Evolutionary conservation across 495 filamentous ascomycete genomes (phyloP), one percentile per base, ranked within the genome.

Genomic region (Hapsidospora chrysogenum): DNA sequence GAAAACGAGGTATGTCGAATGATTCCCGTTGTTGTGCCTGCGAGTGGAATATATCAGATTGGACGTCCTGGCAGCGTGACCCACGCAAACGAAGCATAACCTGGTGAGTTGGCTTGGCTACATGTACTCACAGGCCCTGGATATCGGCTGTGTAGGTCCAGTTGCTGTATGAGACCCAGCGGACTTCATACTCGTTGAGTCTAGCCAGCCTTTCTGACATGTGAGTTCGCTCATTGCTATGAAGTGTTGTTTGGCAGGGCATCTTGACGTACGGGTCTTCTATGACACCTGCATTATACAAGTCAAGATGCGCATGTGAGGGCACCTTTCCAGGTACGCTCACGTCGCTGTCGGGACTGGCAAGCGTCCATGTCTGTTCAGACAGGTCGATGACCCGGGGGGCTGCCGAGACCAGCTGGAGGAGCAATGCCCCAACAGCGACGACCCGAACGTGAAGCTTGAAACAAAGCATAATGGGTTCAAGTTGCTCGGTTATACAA

Each of bases 91-190:
- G n/a, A n/a, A n/a, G n/a, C n/a, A n/a, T n/a, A n/a, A n/a, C n/a
- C n/a, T n/a, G n/a, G n/a, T n/a, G n/a, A n/a, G n/a, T n/a, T n/a
- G n/a, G n/a, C n/a, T n/a, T n/a, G 8, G 19, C 15, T 11, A 21
- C 16, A 4, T 36, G 33, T 14, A 52, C 63, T 31, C 49, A 72
- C 61, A 78, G 41, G 13, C 51, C 58, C 3, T 48, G 19, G 5
- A 80, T 47, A 1, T 56, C 50, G 3, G 60, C 47, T 9, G 65
- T 70, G n/a, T 78, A 80, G 0, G 66, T 78, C 75, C 74, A 80
- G 43, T 76, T 71, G 11, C 56, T 60, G 30, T 61, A 49, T 3
- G 58, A 61, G 18, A 80, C 51, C 75, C 74, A 80, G 8, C 71
- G 70, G 16, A 70, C 54, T 34, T 74, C 46, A 37, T 76, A 72